Percentiles rank a stretch among this genome's conserved stretches.
phyloP scores from a whole-genome alignment of 1,284 basidiomycete genomes.

The Mrakiaceae sp. region DNA sequence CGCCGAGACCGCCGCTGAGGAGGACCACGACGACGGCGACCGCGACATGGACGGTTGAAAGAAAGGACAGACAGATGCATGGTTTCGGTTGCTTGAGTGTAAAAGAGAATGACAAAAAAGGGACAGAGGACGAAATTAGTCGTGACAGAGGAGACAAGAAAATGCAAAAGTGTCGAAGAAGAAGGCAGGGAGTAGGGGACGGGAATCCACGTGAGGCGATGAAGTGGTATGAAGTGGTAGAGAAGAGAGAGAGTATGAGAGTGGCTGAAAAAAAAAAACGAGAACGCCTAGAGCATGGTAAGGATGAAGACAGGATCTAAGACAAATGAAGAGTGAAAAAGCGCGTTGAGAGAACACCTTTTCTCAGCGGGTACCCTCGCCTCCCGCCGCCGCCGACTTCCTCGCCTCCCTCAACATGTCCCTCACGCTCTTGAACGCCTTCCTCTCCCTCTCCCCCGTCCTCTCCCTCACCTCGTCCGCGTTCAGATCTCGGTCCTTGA shows the following conservation, averaged over 20 bases:
- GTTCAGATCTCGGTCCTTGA: slow-evolving; percentile 43
- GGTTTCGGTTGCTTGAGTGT: too few species aligned
- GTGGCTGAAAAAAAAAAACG: not conserved
- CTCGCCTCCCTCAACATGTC: slow-evolving; percentile 9
- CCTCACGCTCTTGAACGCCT: slow-evolving; percentile 8
- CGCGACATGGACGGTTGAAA: too few species aligned
- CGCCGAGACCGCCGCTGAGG: not conserved
- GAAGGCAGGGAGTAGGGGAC: too few species aligned
- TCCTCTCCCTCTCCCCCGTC: not conserved
- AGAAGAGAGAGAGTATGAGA: not conserved
- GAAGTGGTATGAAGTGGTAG: not conserved
- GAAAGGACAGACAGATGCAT: too few species aligned
- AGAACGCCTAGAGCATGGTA: not conserved
- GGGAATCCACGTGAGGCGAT: too few species aligned
- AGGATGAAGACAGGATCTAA: not conserved
- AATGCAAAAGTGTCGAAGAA: too few species aligned
- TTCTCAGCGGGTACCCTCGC: not conserved
- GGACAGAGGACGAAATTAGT: too few species aligned
- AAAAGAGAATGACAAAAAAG: too few species aligned
- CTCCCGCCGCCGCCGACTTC: not conserved
- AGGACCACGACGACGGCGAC: too few species aligned
- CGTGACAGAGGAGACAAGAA: too few species aligned
- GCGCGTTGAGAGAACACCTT: not conserved
- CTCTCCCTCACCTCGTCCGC: not conserved
- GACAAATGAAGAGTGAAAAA: not conserved